A percentile compares a stretch with the other conserved stretches of the same genome.
These are phyloP conservation scores for Rhexocercosporidium sp. DNA, from an alignment of 2,329 filamentous ascomycete genomes.

Conservation along the genomic window DNA sequence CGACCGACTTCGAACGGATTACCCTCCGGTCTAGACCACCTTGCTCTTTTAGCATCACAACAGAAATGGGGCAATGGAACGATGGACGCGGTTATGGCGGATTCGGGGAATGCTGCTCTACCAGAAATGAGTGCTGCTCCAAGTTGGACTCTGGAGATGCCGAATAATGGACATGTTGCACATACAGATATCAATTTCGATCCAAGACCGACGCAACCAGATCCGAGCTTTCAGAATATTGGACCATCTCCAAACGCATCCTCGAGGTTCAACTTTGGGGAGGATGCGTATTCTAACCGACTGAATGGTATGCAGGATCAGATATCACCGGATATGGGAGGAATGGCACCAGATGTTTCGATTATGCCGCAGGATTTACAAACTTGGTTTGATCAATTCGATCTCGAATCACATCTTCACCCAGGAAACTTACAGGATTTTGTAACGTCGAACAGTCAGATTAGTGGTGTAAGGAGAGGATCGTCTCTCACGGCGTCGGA, in stretches of 20 bases:
- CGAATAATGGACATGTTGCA: slow-evolving; percentile 21
- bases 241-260: slow-evolving; percentile 23
- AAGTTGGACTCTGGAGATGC: slow-evolving; percentile 26
- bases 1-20: slow-evolving; percentile 24
- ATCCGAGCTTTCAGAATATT: slow-evolving; percentile 28
- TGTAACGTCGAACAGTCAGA: slow-evolving; percentile 15
- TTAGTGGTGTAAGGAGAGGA: slow-evolving; percentile 12
- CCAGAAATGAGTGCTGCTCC: slow-evolving; percentile 24
- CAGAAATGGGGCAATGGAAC: slow-evolving; percentile 31
- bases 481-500: slow-evolving; percentile 24
- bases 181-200: slow-evolving; percentile 27
- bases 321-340: slow-evolving; percentile 30
- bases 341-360: slow-evolving; percentile 26
- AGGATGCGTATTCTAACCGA: slow-evolving; percentile 27
- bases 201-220: slow-evolving; percentile 20
- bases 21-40: slow-evolving; percentile 33
- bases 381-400: slow-evolving; percentile 37
- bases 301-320: slow-evolving; percentile 28
- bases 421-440: slow-evolving; percentile 21
- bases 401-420: slow-evolving; percentile 30
- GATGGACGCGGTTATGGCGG: slow-evolving; percentile 30
- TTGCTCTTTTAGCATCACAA: slow-evolving; percentile 32
- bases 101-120: slow-evolving; percentile 21
- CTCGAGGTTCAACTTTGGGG: slow-evolving; percentile 27
- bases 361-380: slow-evolving; percentile 34